Evolutionary conservation across 73 alveolate species (phyloP).

Genomic region (Paramecium primaurelia): DNA sequence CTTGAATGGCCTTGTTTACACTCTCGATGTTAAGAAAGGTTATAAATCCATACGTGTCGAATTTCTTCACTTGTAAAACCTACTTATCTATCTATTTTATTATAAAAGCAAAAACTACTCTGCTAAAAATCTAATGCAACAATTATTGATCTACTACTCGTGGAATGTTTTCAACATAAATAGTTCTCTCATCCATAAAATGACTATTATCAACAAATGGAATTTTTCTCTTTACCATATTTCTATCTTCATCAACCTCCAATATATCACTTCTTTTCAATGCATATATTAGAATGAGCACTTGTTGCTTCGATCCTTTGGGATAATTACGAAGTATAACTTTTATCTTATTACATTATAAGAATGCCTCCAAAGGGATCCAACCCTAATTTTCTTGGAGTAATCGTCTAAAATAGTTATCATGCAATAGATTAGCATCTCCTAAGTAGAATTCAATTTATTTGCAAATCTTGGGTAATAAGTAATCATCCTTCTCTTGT

Average conservation of each 20-base stretch:
- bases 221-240: neutral
- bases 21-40: constrained; percentile 12
- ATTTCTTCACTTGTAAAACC: neutral
- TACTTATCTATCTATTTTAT: neutral
- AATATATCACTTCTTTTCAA: constrained; percentile 14
- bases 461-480: constrained; percentile 8
- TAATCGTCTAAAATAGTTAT: neutral
- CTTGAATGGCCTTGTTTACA: neutral
- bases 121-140: neutral
- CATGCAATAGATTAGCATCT: constrained; percentile 24
- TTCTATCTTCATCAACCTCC: neutral
- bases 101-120: neutral
- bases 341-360: constrained; percentile 20
- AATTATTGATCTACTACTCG: neutral
- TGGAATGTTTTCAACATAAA: neutral
- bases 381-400: neutral
- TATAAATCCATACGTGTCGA: neutral
- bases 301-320: neutral
- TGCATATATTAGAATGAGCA: neutral
- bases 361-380: constrained; percentile 6
- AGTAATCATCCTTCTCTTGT: neutral
- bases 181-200: neutral
- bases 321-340: constrained; percentile 2
- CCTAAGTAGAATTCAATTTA: constrained; percentile 26
- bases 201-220: neutral